Evolutionary conservation across 2,329 filamentous ascomycete genomes (phyloP).

Genomic region (Fusarium dlaminii): DNA sequence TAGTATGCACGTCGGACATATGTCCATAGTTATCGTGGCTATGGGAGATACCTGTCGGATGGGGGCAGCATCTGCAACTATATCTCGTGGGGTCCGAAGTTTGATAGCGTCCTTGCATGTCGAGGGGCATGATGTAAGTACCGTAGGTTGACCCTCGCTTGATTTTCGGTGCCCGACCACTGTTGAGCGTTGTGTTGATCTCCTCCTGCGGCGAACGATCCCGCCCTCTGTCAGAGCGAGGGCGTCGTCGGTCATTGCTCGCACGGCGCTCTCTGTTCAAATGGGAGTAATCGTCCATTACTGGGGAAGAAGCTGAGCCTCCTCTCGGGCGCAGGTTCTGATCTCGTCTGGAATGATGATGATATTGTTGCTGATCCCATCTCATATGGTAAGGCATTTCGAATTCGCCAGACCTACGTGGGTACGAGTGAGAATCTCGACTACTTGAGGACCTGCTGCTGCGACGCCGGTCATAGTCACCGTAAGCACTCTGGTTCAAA

Average conservation of each 20-base stretch:
- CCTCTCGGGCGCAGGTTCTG: background rate
- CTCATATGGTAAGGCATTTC: background rate
- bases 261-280: background rate
- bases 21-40: constrained; percentile 11
- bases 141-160: constrained; percentile 23
- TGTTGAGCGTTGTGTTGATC: background rate
- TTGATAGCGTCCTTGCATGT: constrained; percentile 19
- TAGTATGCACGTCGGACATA: background rate
- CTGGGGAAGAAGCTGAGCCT: background rate
- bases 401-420: background rate
- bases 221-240: background rate
- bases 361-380: background rate
- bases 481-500: background rate
- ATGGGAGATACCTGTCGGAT: constrained; percentile 28
- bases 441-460: background rate
- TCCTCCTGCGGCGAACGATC: constrained; percentile 1
- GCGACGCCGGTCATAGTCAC: background rate
- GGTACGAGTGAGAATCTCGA: background rate
- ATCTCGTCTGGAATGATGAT: background rate
- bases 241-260: background rate
- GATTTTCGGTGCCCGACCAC: background rate
- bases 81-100: constrained; percentile 36
- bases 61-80: constrained; percentile 38
- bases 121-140: constrained; percentile 35
- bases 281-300: background rate